Conservation (phyloP, 2,329 filamentous ascomycete genomes). For the Phialocephala subalpina region DNA sequence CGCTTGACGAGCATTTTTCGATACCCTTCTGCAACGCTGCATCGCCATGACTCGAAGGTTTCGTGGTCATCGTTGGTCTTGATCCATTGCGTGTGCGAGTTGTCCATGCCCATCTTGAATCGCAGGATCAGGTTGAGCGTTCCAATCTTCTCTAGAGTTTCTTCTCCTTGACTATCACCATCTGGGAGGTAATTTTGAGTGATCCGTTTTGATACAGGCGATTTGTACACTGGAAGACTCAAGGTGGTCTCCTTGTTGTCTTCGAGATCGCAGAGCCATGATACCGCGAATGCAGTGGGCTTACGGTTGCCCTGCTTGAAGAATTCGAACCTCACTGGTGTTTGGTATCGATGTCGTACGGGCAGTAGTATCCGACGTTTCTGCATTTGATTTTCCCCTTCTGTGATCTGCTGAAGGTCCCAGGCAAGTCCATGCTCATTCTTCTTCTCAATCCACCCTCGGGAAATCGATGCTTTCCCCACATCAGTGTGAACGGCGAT, state of each 20-base stretch:
- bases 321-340: constrained; percentile 32
- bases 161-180: constrained; percentile 20
- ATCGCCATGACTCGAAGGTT: constrained; percentile 30
- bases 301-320: constrained; percentile 27
- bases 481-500: constrained; percentile 32
- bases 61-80: constrained; percentile 32
- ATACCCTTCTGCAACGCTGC: constrained; percentile 32
- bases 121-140: constrained; percentile 25
- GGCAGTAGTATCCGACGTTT: constrained; percentile 29
- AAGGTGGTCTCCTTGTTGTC: constrained; percentile 29
- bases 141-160: constrained; percentile 26
- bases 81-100: constrained; percentile 30
- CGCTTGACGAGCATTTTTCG: constrained; percentile 30
- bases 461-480: constrained; percentile 25
- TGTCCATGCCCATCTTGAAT: constrained; percentile 35
- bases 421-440: constrained; percentile 18
- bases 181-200: constrained; percentile 31
- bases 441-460: constrained; percentile 26
- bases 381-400: constrained; percentile 23
- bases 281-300: constrained; percentile 27
- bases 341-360: constrained; percentile 29
- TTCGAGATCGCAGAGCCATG: constrained; percentile 31
- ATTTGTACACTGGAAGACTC: constrained; percentile 27
- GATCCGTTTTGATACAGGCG: constrained; percentile 29
- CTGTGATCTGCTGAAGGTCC: constrained; percentile 25